Base-by-base conservation (phyloP, 768 basidiomycete species). In the Rhizopogon vesiculosus region DNA sequence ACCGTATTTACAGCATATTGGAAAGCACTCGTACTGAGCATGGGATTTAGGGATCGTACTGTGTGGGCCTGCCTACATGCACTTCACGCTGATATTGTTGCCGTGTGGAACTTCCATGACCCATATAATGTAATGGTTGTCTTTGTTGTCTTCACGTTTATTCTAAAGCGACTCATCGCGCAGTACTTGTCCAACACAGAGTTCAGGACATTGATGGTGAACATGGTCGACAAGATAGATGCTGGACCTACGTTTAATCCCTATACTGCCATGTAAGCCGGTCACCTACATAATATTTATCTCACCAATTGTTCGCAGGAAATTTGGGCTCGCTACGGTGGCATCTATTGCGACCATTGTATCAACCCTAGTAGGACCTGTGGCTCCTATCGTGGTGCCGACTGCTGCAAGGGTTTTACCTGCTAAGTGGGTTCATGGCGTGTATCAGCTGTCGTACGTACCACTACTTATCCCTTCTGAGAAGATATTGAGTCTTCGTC, bases 51-150 rank as follows among this genome's bases (percentile, higher is more conserved):
- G 22, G 3, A 25, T 25, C 22, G 22, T 25, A 25, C 22, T 25
- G 22, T 3, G 22, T 25, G 22, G 22, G 22, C 22, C 22, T 25
- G 22, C 22, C 22, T 25, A 25, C 22, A 25, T 25, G 22, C 3
- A 25, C 22, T 25, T 25, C 22, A 25, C 22, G 18, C 51, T 1
- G 64, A 65, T 35, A 63, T 66, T 15, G 41, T 65, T 18, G 18
- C 39, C 1, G 53, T 57, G 8, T 65, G 64, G 64, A 65, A 66
- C 49, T 61, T 65, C 35, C 29, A 18, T 18, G 59, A 60, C 44
- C 45, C 54, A 22, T 3, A 22, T 10, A 18, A 13, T 19, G 54
- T 55, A 50, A 53, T 35, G 1, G 22, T 3, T 35, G 5, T 55
- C 33, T 25, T 39, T 4, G 5, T 12, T 39, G 19, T 39, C 0